These are phyloP conservation scores for Chalciporus sp. DNA, from an alignment of 1,284 basidiomycete species.

Conservation along the genomic window DNA sequence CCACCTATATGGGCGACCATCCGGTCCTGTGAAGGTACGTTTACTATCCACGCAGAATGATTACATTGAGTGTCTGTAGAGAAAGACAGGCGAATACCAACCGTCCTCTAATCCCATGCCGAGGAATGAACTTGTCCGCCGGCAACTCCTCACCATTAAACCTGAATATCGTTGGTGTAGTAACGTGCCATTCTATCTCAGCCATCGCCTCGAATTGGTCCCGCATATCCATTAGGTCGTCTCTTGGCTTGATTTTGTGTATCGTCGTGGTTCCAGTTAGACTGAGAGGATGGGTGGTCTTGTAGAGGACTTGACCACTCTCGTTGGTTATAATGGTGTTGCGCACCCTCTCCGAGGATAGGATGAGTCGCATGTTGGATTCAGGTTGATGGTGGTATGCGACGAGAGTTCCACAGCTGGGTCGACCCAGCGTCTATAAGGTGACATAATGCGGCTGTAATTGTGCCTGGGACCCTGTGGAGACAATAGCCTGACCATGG, in stretches of 20 bases:
- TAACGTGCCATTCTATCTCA: slow-evolving; percentile 13
- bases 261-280: slow-evolving; percentile 15
- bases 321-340: slow-evolving; percentile 13
- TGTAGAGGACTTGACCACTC: slow-evolving; percentile 13
- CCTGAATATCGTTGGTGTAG: slow-evolving; percentile 4
- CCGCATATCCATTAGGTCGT: slow-evolving; percentile 9
- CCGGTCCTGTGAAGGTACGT: slow-evolving; percentile 9
- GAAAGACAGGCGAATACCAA: not conserved
- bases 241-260: slow-evolving; percentile 13
- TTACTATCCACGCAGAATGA: slow-evolving; percentile 2
- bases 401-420: not conserved
- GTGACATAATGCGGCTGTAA: not conserved
- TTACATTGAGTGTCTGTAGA: not conserved
- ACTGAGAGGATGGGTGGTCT: slow-evolving; percentile 1
- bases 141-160: slow-evolving; percentile 5
- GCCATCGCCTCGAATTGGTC: slow-evolving; percentile 14
- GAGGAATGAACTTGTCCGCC: slow-evolving; percentile 14
- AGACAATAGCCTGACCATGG: no score
- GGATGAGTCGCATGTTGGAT: not conserved
- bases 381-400: no score
- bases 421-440: not conserved
- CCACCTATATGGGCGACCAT: slow-evolving; percentile 13
- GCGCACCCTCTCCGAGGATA: slow-evolving; percentile 10
- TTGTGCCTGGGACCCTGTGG: no score
- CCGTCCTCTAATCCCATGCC: slow-evolving; percentile 8